Evolutionary conservation across 139 green algal genomes (phyloP), one percentile per base, ranked within the genome.

Genomic region (Eudorina sp.): DNA sequence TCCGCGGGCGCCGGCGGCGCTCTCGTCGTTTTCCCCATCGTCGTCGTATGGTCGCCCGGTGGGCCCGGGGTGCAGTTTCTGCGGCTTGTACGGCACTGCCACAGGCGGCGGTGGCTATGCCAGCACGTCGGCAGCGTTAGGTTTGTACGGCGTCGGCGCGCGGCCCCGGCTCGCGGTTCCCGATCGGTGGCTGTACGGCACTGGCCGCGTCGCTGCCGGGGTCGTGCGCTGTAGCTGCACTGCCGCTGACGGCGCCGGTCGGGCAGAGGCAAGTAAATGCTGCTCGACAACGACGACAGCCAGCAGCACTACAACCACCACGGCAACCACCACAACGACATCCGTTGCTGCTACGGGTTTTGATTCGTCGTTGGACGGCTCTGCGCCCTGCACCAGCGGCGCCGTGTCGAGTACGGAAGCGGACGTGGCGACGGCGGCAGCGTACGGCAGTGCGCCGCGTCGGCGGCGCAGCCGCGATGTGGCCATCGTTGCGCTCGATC

Each of bases 401-500:
- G 3, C n/a, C n/a, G n/a, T n/a, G 60, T 8, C 60, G 21, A 13
- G 18, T n/a, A 31, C 23, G 60, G 34, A 9, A 23, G 38, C 16
- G 21, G 38, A 23, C 18, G 74, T 29, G 31, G 46, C 45, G 48
- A 34, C 46, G 25, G 13, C 13, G 13, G 70, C 40, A 34, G 36
- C 43, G 77, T 53, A 68, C 48, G n/a, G 41, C 60, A 68, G 18
- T 8, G 9, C 4, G 41, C 60, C 40, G 55, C 36, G 36, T 18
- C 66, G 21, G 8, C 45, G 29, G 14, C 77, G 83, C 8, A 84
- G 55, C 19, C 76, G 75, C 0, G 72, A 92, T 7, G 29, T 94
- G 0, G 51, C 81, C 77, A 80, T 97, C 36, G 79, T 99, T 36
- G 93, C 94, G 0, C 72, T 98, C 25, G 96, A 98, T 90, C 95